Base-by-base conservation (phyloP, 202 grass and related monocot genomes). In the Miscanthus sacchariflorus region DNA sequence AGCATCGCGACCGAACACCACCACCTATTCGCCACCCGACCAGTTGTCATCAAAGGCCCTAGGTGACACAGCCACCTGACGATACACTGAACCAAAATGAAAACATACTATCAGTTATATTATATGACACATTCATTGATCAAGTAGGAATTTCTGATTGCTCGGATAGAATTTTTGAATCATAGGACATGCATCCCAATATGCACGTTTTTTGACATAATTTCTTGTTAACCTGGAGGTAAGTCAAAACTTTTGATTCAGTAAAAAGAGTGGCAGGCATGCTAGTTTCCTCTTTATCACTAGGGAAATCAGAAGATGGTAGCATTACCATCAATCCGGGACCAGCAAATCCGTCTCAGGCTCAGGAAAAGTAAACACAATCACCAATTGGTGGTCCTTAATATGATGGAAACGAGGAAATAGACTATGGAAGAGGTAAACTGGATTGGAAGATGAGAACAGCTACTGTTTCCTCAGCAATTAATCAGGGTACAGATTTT, bases 41-140 rank as follows among this genome's bases (percentile, higher is more conserved):
- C 43, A 74, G 23, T 74, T 15, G 12, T 15, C 43, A 74, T 74
- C 72, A 25, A 4, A 74, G 72, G 72, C 43, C 42, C 72, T 74
- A 74, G 42, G 71, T 27, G 42, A 46, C 46, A 50, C 21, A 74
- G 44, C 72, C 23, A 46, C 2, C 0, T 27, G 19, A 74, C 6
- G 12, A 46, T 74, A 74, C 1, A 12, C 43, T 74, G 72, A 23
- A 48, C 11, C 3, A 27, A 74, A 48, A 48, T 48, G 12, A 46
- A 27, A 74, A 48, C 72, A 74, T 24, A 2, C 42, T 46, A 9
- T 48, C 40, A 74, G 42, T 28, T 17, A 6, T 48, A 28, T 48
- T 48, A n/a, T 52, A 17, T 5, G 9, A 71, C 3, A 42, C 15
- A 40, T 40, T 40, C 4, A 40, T 71, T 12, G 9, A 12, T 64